A percentile compares a stretch with the other conserved stretches of the same genome.
phyloP scores from a whole-genome alignment of 768 basidiomycete species.

The Tricholoma bakamatsutake region DNA sequence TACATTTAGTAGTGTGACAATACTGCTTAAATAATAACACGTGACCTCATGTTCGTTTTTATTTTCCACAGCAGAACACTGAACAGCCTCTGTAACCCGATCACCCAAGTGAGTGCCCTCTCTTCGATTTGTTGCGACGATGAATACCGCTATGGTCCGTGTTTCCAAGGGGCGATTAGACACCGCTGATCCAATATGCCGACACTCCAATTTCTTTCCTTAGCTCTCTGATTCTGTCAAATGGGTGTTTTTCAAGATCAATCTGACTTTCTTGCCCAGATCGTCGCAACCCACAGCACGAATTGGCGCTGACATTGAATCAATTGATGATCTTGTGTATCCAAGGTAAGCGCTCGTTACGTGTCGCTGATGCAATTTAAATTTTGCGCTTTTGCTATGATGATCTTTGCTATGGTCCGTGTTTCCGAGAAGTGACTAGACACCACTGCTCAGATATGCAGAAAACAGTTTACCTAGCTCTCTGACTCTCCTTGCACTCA shows the following conservation, averaged over 20 bases:
- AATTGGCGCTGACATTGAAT: not conserved
- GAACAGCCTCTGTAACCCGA: not conserved
- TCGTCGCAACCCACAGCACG: not conserved
- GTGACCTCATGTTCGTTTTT: not conserved
- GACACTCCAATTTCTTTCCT: slow-evolving; percentile 36
- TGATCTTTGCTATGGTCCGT: slow-evolving; percentile 76
- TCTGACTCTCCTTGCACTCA: slow-evolving; percentile 41
- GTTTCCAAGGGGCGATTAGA: slow-evolving; percentile 95
- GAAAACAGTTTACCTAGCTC: slow-evolving; percentile 62
- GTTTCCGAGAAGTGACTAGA: slow-evolving; percentile 91
- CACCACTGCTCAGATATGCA: slow-evolving; percentile 70
- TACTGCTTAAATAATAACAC: not conserved
- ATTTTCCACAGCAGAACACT: too few relatives aligned
- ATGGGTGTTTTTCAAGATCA: not conserved
- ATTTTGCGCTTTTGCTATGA: slow-evolving; percentile 24
- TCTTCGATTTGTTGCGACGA: slow-evolving; percentile 33
- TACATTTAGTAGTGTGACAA: too few relatives aligned
- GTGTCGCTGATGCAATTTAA: not conserved
- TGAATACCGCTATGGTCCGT: slow-evolving; percentile 91
- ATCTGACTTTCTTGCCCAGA: not conserved
- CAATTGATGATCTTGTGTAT: not conserved
- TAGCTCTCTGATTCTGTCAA: not conserved
- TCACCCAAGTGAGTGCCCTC: not conserved
- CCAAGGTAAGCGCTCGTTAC: not conserved
- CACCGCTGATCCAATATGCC: slow-evolving; percentile 76